Evolutionary conservation across 371 early-diverging fungal genomes (phyloP).

Genomic region (Umbelopsis sp.): DNA sequence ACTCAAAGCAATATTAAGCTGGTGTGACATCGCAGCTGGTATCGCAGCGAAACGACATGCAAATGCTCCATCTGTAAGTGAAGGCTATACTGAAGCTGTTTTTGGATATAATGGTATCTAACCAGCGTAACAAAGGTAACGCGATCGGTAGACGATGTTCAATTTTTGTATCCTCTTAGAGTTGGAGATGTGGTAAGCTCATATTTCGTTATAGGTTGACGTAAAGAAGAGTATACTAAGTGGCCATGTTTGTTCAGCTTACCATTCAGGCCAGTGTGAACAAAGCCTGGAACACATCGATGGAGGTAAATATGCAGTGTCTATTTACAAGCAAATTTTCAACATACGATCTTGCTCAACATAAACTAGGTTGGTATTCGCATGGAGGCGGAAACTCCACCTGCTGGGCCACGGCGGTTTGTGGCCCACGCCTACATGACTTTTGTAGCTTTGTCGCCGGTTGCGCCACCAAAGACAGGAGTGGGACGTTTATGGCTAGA

Average conservation of each 20-base stretch:
- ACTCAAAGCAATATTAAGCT: slow-evolving; percentile 51
- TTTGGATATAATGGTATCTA: background rate
- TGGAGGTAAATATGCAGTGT: slow-evolving; percentile 56
- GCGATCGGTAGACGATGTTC: slow-evolving; percentile 43
- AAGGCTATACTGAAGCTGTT: background rate
- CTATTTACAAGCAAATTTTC: background rate
- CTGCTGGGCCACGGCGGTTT: slow-evolving; percentile 62
- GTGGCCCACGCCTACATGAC: slow-evolving; percentile 77
- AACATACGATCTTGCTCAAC: background rate
- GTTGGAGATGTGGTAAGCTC: slow-evolving; percentile 63
- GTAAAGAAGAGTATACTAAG: no score
- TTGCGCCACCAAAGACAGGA: slow-evolving; percentile 37
- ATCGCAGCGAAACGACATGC: slow-evolving; percentile 73
- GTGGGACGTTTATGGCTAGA: slow-evolving; percentile 39
- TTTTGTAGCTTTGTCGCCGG: slow-evolving; percentile 68
- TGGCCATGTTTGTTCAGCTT: slow-evolving; percentile 25
- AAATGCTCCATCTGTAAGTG: slow-evolving; percentile 53
- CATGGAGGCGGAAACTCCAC: slow-evolving; percentile 70
- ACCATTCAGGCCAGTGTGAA: slow-evolving; percentile 72
- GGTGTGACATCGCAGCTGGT: slow-evolving; percentile 79
- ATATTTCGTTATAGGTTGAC: background rate
- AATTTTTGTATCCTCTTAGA: slow-evolving; percentile 69
- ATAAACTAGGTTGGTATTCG: slow-evolving; percentile 57
- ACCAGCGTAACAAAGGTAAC: slow-evolving; percentile 6
- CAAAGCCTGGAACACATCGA: slow-evolving; percentile 74